These are phyloP conservation scores for Blastomyces parvus DNA, from an alignment of 2,329 filamentous ascomycete genomes.

Conservation along the genomic window DNA sequence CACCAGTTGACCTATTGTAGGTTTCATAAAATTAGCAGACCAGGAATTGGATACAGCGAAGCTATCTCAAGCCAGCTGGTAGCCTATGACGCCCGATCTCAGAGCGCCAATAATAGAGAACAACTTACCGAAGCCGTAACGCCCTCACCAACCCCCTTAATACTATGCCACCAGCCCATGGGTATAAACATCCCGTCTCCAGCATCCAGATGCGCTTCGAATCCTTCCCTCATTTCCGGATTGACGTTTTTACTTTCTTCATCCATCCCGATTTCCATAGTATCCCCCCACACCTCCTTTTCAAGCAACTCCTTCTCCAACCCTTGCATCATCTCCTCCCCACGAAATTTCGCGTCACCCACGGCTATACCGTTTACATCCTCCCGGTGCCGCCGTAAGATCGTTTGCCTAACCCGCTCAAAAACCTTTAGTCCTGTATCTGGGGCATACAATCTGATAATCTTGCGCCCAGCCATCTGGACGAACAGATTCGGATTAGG, in stretches of 20 bases:
- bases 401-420: slow-evolving; percentile 35
- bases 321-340: slow-evolving; percentile 86
- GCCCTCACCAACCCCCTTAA: slow-evolving; percentile 53
- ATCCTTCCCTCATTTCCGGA: slow-evolving; percentile 17
- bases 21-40: slow-evolving; percentile 5
- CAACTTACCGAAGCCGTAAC: slow-evolving; percentile 49
- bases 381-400: slow-evolving; percentile 20
- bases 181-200: slow-evolving; percentile 73
- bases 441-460: slow-evolving; percentile 61
- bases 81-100: not conserved
- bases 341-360: slow-evolving; percentile 49
- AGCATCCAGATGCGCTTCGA: slow-evolving; percentile 49
- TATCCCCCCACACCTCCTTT: slow-evolving; percentile 56
- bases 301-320: slow-evolving; percentile 58
- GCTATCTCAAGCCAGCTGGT: not conserved
- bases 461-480: slow-evolving; percentile 66
- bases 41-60: slow-evolving; percentile 8
- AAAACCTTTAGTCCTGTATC: slow-evolving; percentile 56
- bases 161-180: slow-evolving; percentile 78
- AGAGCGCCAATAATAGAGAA: not conserved
- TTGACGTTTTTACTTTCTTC: slow-evolving; percentile 8
- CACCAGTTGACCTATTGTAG: slow-evolving; percentile 62
- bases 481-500: slow-evolving; percentile 91
- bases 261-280: not conserved
- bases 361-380: slow-evolving; percentile 17